A percentile compares a stretch with the other conserved stretches of the same genome.
Evolutionary conservation across 1,284 basidiomycete species (phyloP).

Genomic region (Apiotrichum brassicae): DNA sequence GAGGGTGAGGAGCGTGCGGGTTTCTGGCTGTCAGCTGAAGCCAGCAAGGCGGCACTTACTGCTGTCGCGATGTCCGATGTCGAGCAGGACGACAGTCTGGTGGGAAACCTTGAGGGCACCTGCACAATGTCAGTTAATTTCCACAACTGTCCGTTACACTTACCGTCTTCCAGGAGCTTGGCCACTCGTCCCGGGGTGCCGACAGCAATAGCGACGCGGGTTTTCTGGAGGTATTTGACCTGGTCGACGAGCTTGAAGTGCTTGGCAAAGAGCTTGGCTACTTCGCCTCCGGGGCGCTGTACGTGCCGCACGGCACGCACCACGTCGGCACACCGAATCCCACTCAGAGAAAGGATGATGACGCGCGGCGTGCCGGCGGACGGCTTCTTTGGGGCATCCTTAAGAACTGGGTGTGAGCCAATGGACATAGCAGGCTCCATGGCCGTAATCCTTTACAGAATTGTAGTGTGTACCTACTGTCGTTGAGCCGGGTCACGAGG

Average conservation of each 20-base stretch:
- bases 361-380: conserved; percentile 31
- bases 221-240: conserved; percentile 43
- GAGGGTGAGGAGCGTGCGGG: conserved; percentile 42
- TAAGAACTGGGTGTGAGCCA: conserved; percentile 14
- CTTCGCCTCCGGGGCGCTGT: conserved; percentile 38
- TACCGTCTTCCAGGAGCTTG: conserved; percentile 43
- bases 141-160: background rate
- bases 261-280: conserved; percentile 49
- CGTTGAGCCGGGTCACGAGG: conserved; percentile 10
- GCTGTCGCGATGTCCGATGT: conserved; percentile 38
- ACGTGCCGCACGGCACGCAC: conserved; percentile 41
- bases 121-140: too few relatives aligned
- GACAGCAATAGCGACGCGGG: conserved; percentile 44
- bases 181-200: conserved; percentile 47
- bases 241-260: conserved; percentile 48
- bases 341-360: conserved; percentile 42
- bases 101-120: conserved; percentile 38
- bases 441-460: background rate
- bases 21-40: conserved; percentile 28
- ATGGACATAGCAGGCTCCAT: too few relatives aligned
- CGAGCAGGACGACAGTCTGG: conserved; percentile 42
- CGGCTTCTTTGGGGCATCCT: conserved; percentile 24
- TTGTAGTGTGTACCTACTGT: conserved; percentile 5
- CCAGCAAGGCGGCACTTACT: conserved; percentile 23
- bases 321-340: conserved; percentile 46